Conservation (phyloP, 768 basidiomycete species). For the Russula foetens region DNA sequence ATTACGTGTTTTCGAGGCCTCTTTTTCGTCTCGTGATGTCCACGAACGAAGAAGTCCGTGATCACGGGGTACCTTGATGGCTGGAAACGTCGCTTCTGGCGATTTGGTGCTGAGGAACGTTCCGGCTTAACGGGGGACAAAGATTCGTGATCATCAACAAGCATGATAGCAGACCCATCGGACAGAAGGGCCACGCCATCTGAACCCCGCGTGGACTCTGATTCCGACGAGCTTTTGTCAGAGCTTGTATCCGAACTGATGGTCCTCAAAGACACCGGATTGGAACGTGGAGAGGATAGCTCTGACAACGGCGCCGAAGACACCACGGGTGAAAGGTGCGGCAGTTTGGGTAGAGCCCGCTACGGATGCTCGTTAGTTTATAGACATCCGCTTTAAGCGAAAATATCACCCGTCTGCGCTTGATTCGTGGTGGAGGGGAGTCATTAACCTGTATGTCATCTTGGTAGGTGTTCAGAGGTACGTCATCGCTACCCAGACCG, state of each 20-base stretch:
- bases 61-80: constrained; percentile 4
- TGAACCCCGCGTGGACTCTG: background rate
- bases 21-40: background rate
- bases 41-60: constrained; percentile 5
- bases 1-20: background rate
- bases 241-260: background rate
- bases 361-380: constrained; percentile 1
- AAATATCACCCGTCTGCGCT: constrained; percentile 8
- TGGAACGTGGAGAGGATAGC: background rate
- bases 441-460: background rate
- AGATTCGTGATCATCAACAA: constrained; percentile 1
- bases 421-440: background rate
- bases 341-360: constrained; percentile 3
- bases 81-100: background rate
- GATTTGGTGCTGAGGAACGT: background rate
- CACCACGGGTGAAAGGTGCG: constrained; percentile 4
- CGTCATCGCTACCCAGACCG: background rate
- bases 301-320: background rate
- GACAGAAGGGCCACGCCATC: background rate
- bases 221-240: background rate
- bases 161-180: background rate
- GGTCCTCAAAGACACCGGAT: background rate
- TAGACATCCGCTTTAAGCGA: background rate
- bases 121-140: background rate
- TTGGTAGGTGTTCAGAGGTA: background rate